Evolutionary conservation across 2,329 filamentous ascomycete genomes (phyloP).

Genomic region (Botrytis squamosa): DNA sequence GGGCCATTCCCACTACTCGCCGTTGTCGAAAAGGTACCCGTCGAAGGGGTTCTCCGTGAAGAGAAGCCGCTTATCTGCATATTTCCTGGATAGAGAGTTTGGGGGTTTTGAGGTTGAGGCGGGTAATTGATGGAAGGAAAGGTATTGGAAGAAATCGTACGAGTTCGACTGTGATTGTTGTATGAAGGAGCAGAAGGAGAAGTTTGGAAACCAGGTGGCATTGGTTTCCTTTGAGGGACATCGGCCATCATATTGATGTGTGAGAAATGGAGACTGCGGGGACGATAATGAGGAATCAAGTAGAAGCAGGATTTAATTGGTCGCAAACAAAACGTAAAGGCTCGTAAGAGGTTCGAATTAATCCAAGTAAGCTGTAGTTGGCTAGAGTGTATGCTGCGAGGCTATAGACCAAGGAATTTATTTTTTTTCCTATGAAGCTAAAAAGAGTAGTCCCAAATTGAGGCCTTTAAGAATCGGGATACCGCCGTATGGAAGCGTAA

Average conservation of each 20-base stretch:
- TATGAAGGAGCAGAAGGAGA: slow-evolving; percentile 28
- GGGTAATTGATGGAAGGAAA: slow-evolving; percentile 32
- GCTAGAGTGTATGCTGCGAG: slow-evolving; percentile 11
- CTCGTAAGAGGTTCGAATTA: slow-evolving; percentile 9
- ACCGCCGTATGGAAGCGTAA: background rate
- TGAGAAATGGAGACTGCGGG: slow-evolving; percentile 10
- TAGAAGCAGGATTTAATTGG: background rate
- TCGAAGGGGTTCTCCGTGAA: slow-evolving; percentile 62
- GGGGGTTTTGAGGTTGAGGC: slow-evolving; percentile 11
- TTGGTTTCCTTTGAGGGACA: slow-evolving; percentile 36
- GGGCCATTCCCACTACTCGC: slow-evolving; percentile 50
- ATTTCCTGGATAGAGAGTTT: slow-evolving; percentile 24
- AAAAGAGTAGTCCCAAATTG: background rate
- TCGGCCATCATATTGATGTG: slow-evolving; percentile 35
- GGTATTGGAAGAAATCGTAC: slow-evolving; percentile 42
- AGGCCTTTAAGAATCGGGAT: slow-evolving; percentile 1
- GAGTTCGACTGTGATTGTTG: slow-evolving; percentile 37
- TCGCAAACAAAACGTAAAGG: slow-evolving; percentile 10
- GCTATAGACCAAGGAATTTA: slow-evolving; percentile 9
- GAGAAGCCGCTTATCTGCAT: slow-evolving; percentile 37
- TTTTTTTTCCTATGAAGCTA: background rate
- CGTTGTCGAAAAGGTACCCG: slow-evolving; percentile 68
- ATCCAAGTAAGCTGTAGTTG: slow-evolving; percentile 16
- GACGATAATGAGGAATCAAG: slow-evolving; percentile 7
- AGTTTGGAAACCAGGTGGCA: slow-evolving; percentile 33